phyloP scores from a whole-genome alignment of 2,329 filamentous ascomycete genomes.

The Talaromyces sp. region DNA sequence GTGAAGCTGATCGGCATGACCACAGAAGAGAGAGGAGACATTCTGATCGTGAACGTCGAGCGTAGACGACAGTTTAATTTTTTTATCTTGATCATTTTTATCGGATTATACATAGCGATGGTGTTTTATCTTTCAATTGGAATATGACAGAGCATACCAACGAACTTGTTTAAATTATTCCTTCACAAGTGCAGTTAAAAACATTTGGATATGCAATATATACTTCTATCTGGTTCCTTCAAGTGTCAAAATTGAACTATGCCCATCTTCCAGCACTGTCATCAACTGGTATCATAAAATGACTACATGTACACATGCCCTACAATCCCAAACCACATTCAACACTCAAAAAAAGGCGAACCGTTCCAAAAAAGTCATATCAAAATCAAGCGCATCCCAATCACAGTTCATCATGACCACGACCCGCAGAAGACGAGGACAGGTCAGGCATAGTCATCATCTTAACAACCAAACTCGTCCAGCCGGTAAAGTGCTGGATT shows the following conservation, averaged over 20 bases:
- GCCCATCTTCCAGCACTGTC: background rate
- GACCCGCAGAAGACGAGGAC: conserved; percentile 18
- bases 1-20: background rate
- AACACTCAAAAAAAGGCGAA: background rate
- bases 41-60: conserved; percentile 15
- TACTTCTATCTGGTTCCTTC: background rate
- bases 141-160: background rate
- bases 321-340: background rate
- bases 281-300: background rate
- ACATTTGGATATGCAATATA: conserved; percentile 2
- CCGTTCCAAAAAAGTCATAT: background rate
- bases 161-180: background rate
- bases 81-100: background rate
- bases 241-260: background rate
- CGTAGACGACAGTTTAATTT: background rate
- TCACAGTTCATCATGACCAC: conserved; percentile 48
- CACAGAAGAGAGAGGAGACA: conserved; percentile 19
- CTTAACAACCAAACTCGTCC: conserved; percentile 97
- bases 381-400: background rate
- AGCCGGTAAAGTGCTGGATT: conserved; percentile 96
- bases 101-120: conserved; percentile 10
- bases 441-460: conserved; percentile 91
- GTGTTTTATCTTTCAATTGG: conserved; percentile 9
- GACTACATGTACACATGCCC: background rate
- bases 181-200: no score